A percentile compares a stretch with the other conserved stretches of the same genome.
phyloP scores from a whole-genome alignment of 345 rosid genomes.

The Erucastrum elatum region DNA sequence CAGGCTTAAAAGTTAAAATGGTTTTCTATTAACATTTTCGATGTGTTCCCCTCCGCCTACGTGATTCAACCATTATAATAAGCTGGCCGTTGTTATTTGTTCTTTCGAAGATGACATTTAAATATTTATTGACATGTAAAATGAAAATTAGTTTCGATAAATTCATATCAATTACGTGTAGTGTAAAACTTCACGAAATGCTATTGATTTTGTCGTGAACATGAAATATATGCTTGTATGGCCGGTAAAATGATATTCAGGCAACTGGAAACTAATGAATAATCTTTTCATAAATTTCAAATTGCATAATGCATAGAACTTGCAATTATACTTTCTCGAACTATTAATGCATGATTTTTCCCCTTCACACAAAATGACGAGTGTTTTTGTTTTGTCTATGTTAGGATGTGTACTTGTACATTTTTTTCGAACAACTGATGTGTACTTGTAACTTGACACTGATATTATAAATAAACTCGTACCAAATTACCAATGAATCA shows the following conservation, averaged over 20 bases:
- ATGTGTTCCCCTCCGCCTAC: background rate
- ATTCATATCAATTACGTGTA: background rate
- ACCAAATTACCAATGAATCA: conserved; percentile 20
- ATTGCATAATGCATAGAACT: background rate
- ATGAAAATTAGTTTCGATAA: background rate
- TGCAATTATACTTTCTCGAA: conserved; percentile 9
- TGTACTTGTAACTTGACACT: background rate
- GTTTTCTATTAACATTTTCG: background rate
- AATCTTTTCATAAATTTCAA: conserved; percentile 26
- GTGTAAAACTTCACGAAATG: background rate
- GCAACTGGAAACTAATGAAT: background rate
- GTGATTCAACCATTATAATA: background rate
- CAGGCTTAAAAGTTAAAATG: background rate
- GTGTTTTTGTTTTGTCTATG: background rate
- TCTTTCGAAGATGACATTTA: no score
- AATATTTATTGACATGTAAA: background rate
- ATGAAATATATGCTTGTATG: conserved; percentile 28
- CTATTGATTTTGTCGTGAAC: background rate
- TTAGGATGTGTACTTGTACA: conserved; percentile 1
- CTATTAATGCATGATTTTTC: background rate
- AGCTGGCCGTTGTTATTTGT: background rate
- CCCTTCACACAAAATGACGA: conserved; percentile 5
- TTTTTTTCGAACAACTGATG: background rate
- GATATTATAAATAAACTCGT: background rate
- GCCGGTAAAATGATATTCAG: conserved; percentile 13